Evolutionary conservation across 805 yeast genomes (phyloP).

Genomic region (Kazachstania viticola): DNA sequence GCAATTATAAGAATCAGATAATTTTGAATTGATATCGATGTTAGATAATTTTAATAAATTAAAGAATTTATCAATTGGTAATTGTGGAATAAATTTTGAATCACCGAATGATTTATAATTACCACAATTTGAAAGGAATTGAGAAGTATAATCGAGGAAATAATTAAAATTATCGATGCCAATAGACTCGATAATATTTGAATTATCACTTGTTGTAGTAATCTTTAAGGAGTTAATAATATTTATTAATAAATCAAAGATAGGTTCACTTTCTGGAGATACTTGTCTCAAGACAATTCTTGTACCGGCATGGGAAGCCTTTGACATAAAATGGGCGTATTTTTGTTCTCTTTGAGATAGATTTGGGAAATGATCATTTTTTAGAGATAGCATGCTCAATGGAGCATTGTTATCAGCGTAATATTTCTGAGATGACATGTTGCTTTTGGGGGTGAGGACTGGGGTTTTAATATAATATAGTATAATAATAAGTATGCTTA

Average conservation of each 20-base stretch:
- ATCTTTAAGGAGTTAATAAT: slow-evolving; percentile 43
- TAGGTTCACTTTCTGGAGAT: slow-evolving; percentile 66
- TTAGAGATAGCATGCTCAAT: slow-evolving; percentile 53
- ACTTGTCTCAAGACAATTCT: slow-evolving; percentile 72
- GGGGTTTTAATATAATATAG: too few species aligned
- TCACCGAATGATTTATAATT: slow-evolving; percentile 85
- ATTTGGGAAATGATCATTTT: slow-evolving; percentile 56
- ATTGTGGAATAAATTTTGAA: slow-evolving; percentile 66
- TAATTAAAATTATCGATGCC: slow-evolving; percentile 27
- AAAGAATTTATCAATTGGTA: slow-evolving; percentile 38
- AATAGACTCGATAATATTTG: background rate
- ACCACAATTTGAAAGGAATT: slow-evolving; percentile 63
- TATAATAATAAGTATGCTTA: too few species aligned
- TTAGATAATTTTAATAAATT: slow-evolving; percentile 11
- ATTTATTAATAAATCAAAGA: slow-evolving; percentile 55
- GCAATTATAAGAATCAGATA: background rate
- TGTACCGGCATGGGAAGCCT: slow-evolving; percentile 78
- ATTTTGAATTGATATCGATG: slow-evolving; percentile 28
- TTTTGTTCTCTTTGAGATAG: slow-evolving; percentile 47
- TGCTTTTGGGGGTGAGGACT: too few species aligned
- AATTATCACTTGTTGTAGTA: slow-evolving; percentile 28
- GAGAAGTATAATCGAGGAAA: slow-evolving; percentile 66
- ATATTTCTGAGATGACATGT: too few species aligned
- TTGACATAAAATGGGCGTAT: slow-evolving; percentile 75
- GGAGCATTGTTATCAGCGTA: slow-evolving; percentile 60